A percentile compares a stretch with the other conserved stretches of the same genome.
Conservation (phyloP, 768 basidiomycete genomes). For the Russula vinacea region DNA sequence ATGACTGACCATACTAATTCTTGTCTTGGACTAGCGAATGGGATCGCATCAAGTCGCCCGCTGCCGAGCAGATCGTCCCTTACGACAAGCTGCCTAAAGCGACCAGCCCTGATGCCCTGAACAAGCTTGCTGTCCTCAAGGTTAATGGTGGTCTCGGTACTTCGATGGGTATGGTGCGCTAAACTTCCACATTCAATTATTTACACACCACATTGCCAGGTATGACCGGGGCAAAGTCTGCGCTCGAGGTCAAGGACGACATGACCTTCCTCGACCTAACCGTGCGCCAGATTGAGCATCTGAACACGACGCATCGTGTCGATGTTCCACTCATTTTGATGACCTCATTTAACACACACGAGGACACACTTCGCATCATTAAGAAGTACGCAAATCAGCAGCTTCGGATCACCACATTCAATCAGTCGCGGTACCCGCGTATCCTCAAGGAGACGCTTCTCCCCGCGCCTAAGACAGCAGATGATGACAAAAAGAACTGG, state of each 20-base stretch:
- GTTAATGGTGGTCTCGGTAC: constrained; percentile 92
- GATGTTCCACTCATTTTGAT: constrained; percentile 97
- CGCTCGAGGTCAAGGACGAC: constrained; percentile 94
- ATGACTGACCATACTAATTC: not conserved
- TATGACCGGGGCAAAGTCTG: constrained; percentile 85
- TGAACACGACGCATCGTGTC: constrained; percentile 78
- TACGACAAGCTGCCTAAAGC: constrained; percentile 68
- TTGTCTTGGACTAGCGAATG: constrained; percentile 31
- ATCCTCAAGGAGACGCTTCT: constrained; percentile 87
- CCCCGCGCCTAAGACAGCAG: constrained; percentile 72
- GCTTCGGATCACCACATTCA: constrained; percentile 87
- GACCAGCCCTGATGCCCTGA: constrained; percentile 62
- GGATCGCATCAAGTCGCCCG: constrained; percentile 72
- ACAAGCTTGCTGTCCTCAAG: constrained; percentile 94
- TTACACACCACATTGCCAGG: constrained; percentile 41
- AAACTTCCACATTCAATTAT: not conserved
- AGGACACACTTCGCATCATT: constrained; percentile 93
- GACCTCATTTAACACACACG: constrained; percentile 98
- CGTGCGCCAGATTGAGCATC: constrained; percentile 93
- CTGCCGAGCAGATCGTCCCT: constrained; percentile 79
- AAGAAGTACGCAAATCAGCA: constrained; percentile 97
- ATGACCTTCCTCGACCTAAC: constrained; percentile 97
- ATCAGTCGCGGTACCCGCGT: constrained; percentile 92
- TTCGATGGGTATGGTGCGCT: constrained; percentile 64
- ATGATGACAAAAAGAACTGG: constrained; percentile 88